Evolutionary conservation across 148 eudicot genomes (phyloP), one percentile per base, ranked within the genome.

Genomic region (Dianthus caryophyllus): DNA sequence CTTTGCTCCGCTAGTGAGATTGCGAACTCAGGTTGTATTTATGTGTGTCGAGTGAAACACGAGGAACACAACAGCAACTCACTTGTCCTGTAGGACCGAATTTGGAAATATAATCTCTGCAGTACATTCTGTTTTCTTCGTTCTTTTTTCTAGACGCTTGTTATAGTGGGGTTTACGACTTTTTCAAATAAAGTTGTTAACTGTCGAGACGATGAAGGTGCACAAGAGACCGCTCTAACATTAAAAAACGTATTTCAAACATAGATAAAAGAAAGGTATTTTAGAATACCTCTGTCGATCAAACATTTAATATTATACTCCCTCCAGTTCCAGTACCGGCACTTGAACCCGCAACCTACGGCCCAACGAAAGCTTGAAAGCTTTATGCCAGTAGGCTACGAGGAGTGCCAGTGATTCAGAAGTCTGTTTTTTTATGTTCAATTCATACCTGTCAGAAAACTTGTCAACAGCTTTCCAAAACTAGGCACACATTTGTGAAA

Each of bases 341-440:
- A 59, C 15, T 59, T 11, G 64, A 59, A 59, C 44, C 64, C 64
- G 15, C 33, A 44, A 59, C 64, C 64, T 33, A n/a, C n/a, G 64
- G 44, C 26, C 17, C 20, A 29, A 12, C 7, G 16, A 31, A 14
- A 33, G 25, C 46, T 29, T 14, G 0, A 30, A 15, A 3, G 39
- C 61, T 29, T 29, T 6, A 2, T 14, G 18, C 64, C 64, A 33
- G 1, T 36, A 59, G 64, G 64, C n/a, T 17, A n/a, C 44, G 33
- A 41, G 62, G 22, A 58, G 21, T 58, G 62, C 62, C 21, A 29
- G 62, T 58, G 62, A 5, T 0, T 36, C 6, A 15, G 29, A 6
- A 12, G 53, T 49, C 16, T 16, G 20, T 2, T 33, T 33, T 33
- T 2, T 2, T 33, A 2, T 33, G 7, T 33, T 33, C 7, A 7